Conservation (phyloP, 2,329 filamentous ascomycete genomes). For the Nakataea oryzae region DNA sequence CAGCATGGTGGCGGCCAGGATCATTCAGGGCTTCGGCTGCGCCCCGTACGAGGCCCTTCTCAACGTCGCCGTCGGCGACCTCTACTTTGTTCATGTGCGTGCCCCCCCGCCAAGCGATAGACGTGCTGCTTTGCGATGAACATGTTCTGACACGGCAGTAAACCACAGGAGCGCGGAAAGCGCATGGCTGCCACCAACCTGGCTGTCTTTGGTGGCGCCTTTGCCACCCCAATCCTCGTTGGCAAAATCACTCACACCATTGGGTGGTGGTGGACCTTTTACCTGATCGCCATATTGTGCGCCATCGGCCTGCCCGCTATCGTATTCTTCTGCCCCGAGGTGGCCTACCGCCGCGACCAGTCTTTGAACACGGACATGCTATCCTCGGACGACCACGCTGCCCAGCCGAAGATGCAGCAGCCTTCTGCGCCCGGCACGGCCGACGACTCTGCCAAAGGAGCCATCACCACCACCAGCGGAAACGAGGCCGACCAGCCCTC, state of each 20-base stretch:
- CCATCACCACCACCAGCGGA: not conserved
- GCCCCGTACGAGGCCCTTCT: slow-evolving; percentile 86
- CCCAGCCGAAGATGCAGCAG: not conserved
- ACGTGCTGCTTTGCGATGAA: not conserved
- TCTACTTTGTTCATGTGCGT: slow-evolving; percentile 68
- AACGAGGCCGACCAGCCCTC: not conserved
- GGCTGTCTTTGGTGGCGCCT: slow-evolving; percentile 44
- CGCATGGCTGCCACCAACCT: slow-evolving; percentile 72
- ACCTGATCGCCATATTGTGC: slow-evolving; percentile 77
- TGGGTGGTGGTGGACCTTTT: slow-evolving; percentile 83
- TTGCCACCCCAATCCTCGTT: slow-evolving; percentile 76
- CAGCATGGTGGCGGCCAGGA: slow-evolving; percentile 65
- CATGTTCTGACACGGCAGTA: not conserved
- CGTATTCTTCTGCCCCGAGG: slow-evolving; percentile 76
- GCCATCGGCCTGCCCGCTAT: slow-evolving; percentile 59
- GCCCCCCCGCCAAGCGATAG: too few species aligned
- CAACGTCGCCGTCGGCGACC: slow-evolving; percentile 78
- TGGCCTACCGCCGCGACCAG: slow-evolving; percentile 59
- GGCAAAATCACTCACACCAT: slow-evolving; percentile 71
- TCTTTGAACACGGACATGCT: slow-evolving; percentile 60
- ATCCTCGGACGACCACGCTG: not conserved
- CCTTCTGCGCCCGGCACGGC: not conserved
- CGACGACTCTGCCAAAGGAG: not conserved
- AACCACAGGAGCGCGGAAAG: slow-evolving; percentile 44
- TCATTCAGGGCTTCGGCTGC: slow-evolving; percentile 77